Conservation (phyloP, 495 filamentous ascomycete genomes). For the Penicillium paxilli region DNA sequence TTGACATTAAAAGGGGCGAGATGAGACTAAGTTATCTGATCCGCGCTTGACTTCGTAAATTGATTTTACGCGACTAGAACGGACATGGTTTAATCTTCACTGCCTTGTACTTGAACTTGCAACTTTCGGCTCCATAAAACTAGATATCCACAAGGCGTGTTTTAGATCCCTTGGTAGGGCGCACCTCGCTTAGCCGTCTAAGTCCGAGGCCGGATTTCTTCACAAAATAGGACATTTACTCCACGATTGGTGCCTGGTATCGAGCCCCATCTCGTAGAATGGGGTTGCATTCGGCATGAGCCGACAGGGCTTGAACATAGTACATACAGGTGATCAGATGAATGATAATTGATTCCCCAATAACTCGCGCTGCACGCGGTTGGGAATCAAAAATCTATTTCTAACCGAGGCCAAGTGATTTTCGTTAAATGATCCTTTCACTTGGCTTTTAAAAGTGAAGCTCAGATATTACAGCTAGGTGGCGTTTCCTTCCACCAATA, state of each 20-base stretch:
- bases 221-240: background rate
- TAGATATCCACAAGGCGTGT: background rate
- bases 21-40: conserved; percentile 4
- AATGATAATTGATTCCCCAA: background rate
- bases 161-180: background rate
- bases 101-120: background rate
- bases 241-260: background rate
- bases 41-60: background rate
- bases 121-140: background rate
- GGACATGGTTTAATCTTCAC: background rate
- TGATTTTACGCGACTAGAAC: background rate
- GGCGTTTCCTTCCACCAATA: background rate
- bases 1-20: background rate
- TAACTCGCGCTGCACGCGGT: background rate
- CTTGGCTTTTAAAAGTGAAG: background rate
- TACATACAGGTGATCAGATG: background rate
- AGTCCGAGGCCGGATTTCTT: background rate
- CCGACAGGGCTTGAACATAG: background rate
- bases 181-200: background rate
- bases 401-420: background rate
- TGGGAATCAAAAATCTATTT: background rate
- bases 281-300: background rate
- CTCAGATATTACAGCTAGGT: background rate
- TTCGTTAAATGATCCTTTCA: background rate
- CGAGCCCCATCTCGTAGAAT: background rate